Evolutionary conservation across 2,329 filamentous ascomycete species (phyloP).

Genomic region (Hypoxylon sp.): DNA sequence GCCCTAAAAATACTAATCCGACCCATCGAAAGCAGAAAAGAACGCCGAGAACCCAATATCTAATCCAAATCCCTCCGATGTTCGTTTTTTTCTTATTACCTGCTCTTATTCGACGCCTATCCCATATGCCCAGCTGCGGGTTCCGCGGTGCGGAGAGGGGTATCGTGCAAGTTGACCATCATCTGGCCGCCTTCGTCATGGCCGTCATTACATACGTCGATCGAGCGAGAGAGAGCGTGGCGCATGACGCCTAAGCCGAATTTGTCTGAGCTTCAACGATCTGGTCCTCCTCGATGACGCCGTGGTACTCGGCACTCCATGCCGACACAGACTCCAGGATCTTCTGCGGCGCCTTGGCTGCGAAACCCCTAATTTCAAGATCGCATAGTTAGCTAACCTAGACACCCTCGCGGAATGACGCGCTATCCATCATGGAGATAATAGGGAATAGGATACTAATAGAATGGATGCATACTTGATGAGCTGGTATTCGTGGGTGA

Average conservation of each 20-base stretch:
- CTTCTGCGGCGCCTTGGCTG: conserved; percentile 78
- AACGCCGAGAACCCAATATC: conserved; percentile 33
- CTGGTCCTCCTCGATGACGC: conserved; percentile 83
- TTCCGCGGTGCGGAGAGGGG: conserved; percentile 26
- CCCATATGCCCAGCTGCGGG: conserved; percentile 18
- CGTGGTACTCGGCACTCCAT: conserved; percentile 69
- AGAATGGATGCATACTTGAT: conserved; percentile 70
- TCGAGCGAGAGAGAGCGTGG: conserved; percentile 4
- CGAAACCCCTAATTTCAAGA: conserved; percentile 74
- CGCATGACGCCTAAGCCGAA: conserved; percentile 34
- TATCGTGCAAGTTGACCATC: conserved; percentile 38
- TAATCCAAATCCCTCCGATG: conserved; percentile 21
- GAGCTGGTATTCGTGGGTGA: conserved; percentile 82
- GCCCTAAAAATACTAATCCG: conserved; percentile 15
- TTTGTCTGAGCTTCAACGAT: conserved; percentile 66
- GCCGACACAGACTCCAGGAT: conserved; percentile 77
- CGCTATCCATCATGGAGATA: background rate
- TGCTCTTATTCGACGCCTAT: conserved; percentile 22
- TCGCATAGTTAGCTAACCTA: conserved; percentile 48
- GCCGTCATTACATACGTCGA: conserved; percentile 6
- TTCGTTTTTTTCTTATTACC: conserved; percentile 27
- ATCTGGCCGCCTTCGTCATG: conserved; percentile 19
- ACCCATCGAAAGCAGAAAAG: background rate
- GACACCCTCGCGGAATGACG: conserved; percentile 6
- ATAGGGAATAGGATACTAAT: conserved; percentile 1